Percentiles rank a stretch among this genome's conserved stretches.
These are phyloP conservation scores for Polychytrium aggregatum DNA, from an alignment of 192 early-diverging fungal genomes.

Conservation along the genomic window DNA sequence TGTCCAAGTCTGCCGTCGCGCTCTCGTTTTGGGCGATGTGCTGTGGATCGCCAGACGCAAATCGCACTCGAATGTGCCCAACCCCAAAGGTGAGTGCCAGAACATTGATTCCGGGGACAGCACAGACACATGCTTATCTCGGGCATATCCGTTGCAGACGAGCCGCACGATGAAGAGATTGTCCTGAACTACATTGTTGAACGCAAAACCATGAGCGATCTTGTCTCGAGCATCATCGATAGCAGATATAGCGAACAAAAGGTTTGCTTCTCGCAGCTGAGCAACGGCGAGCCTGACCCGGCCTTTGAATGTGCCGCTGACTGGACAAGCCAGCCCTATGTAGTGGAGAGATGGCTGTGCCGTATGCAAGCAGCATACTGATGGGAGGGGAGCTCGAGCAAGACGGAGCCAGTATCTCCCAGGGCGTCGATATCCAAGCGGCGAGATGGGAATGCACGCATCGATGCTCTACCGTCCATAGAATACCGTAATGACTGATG, in stretches of 20 bases:
- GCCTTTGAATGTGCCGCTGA: too few relatives aligned
- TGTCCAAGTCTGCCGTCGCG: constrained; percentile 42
- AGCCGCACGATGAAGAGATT: constrained; percentile 40
- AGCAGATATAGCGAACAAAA: constrained; percentile 91
- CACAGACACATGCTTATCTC: constrained; percentile 1
- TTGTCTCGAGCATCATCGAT: constrained; percentile 84
- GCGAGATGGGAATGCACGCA: too few relatives aligned
- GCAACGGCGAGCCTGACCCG: too few relatives aligned
- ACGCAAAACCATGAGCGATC: constrained; percentile 89
- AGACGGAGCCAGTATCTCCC: too few relatives aligned
- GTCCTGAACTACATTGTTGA: constrained; percentile 81
- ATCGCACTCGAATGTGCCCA: neutral
- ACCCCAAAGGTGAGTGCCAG: neutral
- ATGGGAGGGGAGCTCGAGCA: too few relatives aligned
- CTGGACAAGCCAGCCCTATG: too few relatives aligned
- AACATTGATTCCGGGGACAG: neutral
- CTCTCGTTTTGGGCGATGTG: constrained; percentile 81
- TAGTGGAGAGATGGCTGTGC: too few relatives aligned
- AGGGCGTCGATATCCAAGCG: too few relatives aligned
- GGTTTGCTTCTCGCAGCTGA: too few relatives aligned
- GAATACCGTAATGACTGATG: too few relatives aligned
- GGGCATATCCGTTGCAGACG: neutral
- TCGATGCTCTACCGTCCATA: too few relatives aligned
- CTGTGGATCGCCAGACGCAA: constrained; percentile 66
- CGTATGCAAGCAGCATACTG: too few relatives aligned